Evolutionary conservation across 805 yeast species (phyloP), one percentile per base, ranked within the genome.

Genomic region (Millerozyma miso): DNA sequence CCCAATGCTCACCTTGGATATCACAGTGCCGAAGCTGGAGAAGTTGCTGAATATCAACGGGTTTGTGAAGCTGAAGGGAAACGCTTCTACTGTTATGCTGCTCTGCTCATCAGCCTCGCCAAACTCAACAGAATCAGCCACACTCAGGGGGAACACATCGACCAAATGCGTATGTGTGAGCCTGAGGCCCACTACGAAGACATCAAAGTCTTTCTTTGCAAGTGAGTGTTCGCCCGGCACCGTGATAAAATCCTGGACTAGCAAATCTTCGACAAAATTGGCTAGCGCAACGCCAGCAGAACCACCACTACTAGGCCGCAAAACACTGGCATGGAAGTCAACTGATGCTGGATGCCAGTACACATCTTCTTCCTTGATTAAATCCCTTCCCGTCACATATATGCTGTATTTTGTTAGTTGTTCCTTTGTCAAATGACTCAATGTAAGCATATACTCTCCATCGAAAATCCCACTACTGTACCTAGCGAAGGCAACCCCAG

Each of bases 21-120:
- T 65, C 8, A 69, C 40, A 2, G 46, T 37, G 2, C 68, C 67
- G 3, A 44, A 35, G 8, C 60, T 52, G 1, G 35, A 32, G 41
- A 62, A 63, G 19, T 52, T 50, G 8, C 58, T 42, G 42, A 65
- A 63, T 8, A 63, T 46, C 3, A 63, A 37, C 5, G 66, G 58
- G 42, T 63, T 63, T 1, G 65, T 63, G 37, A 62, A 55, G 37
- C 51, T 62, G 45, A 63, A 65, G 1, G 70, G 70, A 38, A 38
- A 54, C 3, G 58, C 47, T 4, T 41, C 34, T 13, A 59, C 50
- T 3, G 43, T 46, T 4, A 60, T 48, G 3, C 42, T 14, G 19
- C 47, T 51, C n/a, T 47, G 45, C n/a, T 15, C 33, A 29, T 12
- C 13, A 7, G 35, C 40, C 14, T 36, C 18, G 18, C 35, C 29